These are phyloP conservation scores for Oryza rufipogon DNA, from an alignment of 176 grass and related monocot species.

Conservation along the genomic window DNA sequence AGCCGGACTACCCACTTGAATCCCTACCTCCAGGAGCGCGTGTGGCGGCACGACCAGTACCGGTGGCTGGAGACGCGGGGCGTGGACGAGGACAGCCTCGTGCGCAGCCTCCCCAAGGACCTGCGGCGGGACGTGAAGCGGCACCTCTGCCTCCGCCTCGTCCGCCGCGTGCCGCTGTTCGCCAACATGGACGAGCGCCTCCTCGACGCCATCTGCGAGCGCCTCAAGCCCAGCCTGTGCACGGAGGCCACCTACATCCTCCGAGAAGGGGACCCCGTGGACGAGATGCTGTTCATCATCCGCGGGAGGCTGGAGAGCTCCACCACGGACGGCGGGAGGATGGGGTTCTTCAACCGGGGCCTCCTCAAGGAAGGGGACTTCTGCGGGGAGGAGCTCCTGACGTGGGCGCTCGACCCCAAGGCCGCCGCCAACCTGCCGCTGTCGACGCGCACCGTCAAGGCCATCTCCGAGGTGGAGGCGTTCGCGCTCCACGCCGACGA, in stretches of 20 bases:
- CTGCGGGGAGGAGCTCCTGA: constrained; percentile 75
- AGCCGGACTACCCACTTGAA: too few relatives aligned
- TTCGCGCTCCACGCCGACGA: constrained; percentile 74
- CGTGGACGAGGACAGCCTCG: constrained; percentile 69
- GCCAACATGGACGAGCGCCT: constrained; percentile 83
- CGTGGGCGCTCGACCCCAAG: constrained; percentile 75
- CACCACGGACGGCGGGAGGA: constrained; percentile 65
- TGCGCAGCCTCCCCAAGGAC: constrained; percentile 57
- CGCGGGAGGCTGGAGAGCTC: constrained; percentile 61
- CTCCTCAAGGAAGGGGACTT: constrained; percentile 70
- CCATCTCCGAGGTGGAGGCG: constrained; percentile 67
- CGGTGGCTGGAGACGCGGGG: constrained; percentile 77
- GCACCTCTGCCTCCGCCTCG: constrained; percentile 72
- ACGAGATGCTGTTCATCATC: constrained; percentile 88
- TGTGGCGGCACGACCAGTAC: constrained; percentile 76
- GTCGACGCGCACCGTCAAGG: constrained; percentile 58
- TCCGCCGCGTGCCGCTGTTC: constrained; percentile 69
- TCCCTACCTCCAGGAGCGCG: constrained; percentile 42
- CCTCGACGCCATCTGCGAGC: constrained; percentile 76
- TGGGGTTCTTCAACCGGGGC: constrained; percentile 57
- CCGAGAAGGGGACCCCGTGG: constrained; percentile 62
- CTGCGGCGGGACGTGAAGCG: constrained; percentile 72
- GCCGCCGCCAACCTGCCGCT: constrained; percentile 62
- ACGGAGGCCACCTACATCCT: constrained; percentile 71
- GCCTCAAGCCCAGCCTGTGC: constrained; percentile 70